Evolutionary conservation across 805 yeast genomes (phyloP).

Genomic region (Kuraishia cidri): DNA sequence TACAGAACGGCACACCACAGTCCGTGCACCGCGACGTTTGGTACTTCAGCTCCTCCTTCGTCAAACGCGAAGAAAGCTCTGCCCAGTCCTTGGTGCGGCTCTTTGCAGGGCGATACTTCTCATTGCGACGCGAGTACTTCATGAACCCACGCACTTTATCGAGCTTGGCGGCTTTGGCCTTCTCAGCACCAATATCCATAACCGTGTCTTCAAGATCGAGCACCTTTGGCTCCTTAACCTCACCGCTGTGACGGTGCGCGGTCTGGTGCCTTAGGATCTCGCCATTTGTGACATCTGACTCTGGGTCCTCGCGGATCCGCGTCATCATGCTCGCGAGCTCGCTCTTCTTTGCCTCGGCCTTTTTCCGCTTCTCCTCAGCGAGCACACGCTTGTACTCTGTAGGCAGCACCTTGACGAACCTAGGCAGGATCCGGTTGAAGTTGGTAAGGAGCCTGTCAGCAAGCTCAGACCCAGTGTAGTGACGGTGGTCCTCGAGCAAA

Average conservation of each 20-base stretch:
- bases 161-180: slow-evolving; percentile 52
- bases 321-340: slow-evolving; percentile 60
- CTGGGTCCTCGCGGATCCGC: slow-evolving; percentile 74
- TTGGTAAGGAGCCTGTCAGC: slow-evolving; percentile 78
- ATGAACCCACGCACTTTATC: slow-evolving; percentile 88
- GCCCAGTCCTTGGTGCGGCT: slow-evolving; percentile 85
- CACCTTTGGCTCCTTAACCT: slow-evolving; percentile 65
- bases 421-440: slow-evolving; percentile 80
- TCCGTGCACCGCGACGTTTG: slow-evolving; percentile 99
- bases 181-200: slow-evolving; percentile 56
- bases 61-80: slow-evolving; percentile 73
- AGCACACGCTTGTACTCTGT: slow-evolving; percentile 84
- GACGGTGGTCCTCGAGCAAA: slow-evolving; percentile 89
- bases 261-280: slow-evolving; percentile 60
- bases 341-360: slow-evolving; percentile 55
- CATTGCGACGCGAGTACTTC: slow-evolving; percentile 86
- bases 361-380: slow-evolving; percentile 61
- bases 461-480: slow-evolving; percentile 86
- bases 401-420: slow-evolving; percentile 92
- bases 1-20: slow-evolving; percentile 99
- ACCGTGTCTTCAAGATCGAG: slow-evolving; percentile 87
- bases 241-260: slow-evolving; percentile 13
- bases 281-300: slow-evolving; percentile 82
- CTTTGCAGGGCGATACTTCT: slow-evolving; percentile 72
- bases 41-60: slow-evolving; percentile 77